Base-by-base conservation (phyloP, 106 monocot species). In the Narthecium ossifragum region DNA sequence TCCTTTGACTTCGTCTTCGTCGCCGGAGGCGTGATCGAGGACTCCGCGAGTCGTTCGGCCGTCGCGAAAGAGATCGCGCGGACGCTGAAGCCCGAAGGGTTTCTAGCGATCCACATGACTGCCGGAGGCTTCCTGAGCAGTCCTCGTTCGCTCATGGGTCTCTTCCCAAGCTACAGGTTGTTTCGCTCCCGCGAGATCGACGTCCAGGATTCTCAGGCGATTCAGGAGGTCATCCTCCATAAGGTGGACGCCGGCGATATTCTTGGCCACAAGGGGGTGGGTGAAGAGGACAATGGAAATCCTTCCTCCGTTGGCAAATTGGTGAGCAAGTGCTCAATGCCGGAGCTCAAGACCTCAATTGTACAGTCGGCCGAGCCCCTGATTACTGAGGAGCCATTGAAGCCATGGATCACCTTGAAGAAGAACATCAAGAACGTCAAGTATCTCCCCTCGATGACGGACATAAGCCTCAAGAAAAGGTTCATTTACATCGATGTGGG, bases 381-480 rank as follows among this genome's bases (percentile, higher is more conserved):
- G 31, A 91, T 91, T 28, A 13, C 43, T 50, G 82, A 79, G 57
- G 90, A 91, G 65, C 90, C 90, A 14, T 51, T 82, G 51, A 91
- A 91, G 68, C 90, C 90, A 2, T 91, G 90, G 90, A 70, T 85
- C 40, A 77, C 90, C 0, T 68, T 91, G 9, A 91, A 91, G 79
- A 66, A 55, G 45, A 91, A 85, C 69, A 50, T 74, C 31, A 72
- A 91, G 67, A 85, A 80, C 30, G 73, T 91, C 49, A 91, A 85
- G 67, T 91, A 85, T 41, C 70, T 91, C 12, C 76, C 90, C 0
- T 51, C 76, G 4, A 59, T 85, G 41, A 82, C 63, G 0, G 90
- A 90, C 26, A 90, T 90, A 29, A 85, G 73, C 63, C 85, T 90
- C 63, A 85, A 82, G 67, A 46, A 45, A 39, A 60, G 65, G 40